Conservation (phyloP, 2,329 filamentous ascomycete species). For the Neoarthrinium moseri region DNA sequence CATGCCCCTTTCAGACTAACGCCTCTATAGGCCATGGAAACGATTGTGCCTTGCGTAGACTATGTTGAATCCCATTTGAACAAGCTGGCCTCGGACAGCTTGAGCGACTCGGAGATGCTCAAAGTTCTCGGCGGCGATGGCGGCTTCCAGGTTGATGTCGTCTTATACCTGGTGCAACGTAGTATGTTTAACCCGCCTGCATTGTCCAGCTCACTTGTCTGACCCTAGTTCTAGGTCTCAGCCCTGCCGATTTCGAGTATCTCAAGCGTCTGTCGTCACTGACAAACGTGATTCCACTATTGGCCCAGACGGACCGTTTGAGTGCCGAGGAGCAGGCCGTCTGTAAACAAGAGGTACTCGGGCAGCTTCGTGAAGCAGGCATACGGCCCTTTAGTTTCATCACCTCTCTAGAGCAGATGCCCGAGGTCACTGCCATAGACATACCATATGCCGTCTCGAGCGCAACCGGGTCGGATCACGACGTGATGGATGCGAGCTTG, state of each 20-base stretch:
- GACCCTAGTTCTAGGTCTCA: constrained; percentile 44
- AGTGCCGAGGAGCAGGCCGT: constrained; percentile 52
- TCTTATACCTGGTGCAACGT: constrained; percentile 77
- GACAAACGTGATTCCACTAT: constrained; percentile 82
- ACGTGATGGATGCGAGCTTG: constrained; percentile 88
- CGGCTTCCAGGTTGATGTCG: constrained; percentile 78
- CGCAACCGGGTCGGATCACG: constrained; percentile 65
- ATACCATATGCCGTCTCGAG: constrained; percentile 77
- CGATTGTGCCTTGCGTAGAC: constrained; percentile 59
- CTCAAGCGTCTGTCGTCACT: constrained; percentile 67
- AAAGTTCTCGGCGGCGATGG: constrained; percentile 78
- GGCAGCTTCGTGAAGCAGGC: constrained; percentile 54
- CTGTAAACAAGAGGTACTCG: constrained; percentile 59
- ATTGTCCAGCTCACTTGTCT: constrained; percentile 5
- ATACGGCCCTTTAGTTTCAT: constrained; percentile 69
- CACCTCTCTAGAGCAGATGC: not conserved
- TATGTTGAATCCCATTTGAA: constrained; percentile 73
- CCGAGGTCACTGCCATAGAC: constrained; percentile 28
- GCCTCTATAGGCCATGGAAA: constrained; percentile 42
- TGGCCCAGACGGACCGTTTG: constrained; percentile 74
- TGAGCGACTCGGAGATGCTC: constrained; percentile 73
- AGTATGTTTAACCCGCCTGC: constrained; percentile 48
- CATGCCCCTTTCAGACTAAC: not conserved
- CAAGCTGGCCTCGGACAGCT: constrained; percentile 60
- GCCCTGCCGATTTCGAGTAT: constrained; percentile 67